Evolutionary conservation across 208 protist genomes (phyloP), one percentile per base, ranked within the genome.

Genomic region (Trypanosoma melophagium): DNA sequence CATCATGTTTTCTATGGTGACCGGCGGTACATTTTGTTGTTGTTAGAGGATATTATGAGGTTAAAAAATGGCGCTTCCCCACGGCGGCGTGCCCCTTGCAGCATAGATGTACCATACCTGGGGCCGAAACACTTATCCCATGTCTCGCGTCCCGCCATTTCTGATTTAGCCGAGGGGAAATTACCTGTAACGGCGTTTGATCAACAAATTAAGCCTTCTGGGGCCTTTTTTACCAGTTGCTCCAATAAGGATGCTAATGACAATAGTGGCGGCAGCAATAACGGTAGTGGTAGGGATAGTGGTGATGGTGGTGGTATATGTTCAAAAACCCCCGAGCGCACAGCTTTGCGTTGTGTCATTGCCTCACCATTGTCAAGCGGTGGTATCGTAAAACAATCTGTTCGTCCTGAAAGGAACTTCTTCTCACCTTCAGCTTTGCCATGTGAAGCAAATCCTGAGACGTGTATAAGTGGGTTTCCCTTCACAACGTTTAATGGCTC

Each of bases 1-100:
- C 65, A 74, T 50, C 16, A 53, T 25, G 45, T 84, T 7, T 77
- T 84, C 60, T 59, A 79, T 24, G 87, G 87, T 14, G 73, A 86
- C 40, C 69, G 83, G 10, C 4, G 61, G 0, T 72, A 77, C 54
- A 80, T 93, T 22, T 69, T 87, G 12, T 64, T 66, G 7, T 49
- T 86, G n/a, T 59, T 93, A 53, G 60, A 67, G 50, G 62, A 68
- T n/a, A 69, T 77, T 3, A 75, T 75, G 74, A 50, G 74, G 17
- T 38, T 78, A 22, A 52, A 25, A 9, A 24, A 59, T 38, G 51
- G 35, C 16, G 71, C 49, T 9, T 38, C 63, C 19, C 71, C 71
- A 14, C 55, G 71, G 35, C 49, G 60, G 7, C 53, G 54, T 17
- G 5, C 35, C n/a, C 71, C 71, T 7, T 9, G 45, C 2, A 7